Conservation (phyloP, 2,329 filamentous ascomycete species). For the Diaporthe capsici region DNA sequence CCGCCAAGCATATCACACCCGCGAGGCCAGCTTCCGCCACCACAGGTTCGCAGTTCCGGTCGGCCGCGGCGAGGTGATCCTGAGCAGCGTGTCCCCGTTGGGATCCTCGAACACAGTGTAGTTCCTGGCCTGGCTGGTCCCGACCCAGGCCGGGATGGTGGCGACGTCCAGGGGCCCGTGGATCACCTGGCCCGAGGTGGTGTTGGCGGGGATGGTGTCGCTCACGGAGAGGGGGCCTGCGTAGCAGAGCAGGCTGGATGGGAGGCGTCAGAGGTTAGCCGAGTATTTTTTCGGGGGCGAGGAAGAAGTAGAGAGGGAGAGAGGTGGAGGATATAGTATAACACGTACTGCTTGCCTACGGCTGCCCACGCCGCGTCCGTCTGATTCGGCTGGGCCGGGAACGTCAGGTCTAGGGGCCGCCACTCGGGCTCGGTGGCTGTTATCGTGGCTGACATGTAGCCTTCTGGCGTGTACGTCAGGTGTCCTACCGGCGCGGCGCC, state of each 20-base stretch:
- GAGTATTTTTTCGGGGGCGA: neutral
- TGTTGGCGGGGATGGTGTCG: constrained; percentile 43
- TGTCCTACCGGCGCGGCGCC: constrained; percentile 45
- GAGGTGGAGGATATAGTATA: constrained; percentile 40
- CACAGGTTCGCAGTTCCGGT: constrained; percentile 19
- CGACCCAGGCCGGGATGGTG: constrained; percentile 48
- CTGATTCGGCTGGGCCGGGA: constrained; percentile 44
- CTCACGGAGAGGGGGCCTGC: constrained; percentile 46
- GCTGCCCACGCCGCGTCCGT: constrained; percentile 48
- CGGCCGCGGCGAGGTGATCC: constrained; percentile 27
- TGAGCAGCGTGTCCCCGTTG: constrained; percentile 18
- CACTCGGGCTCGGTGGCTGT: constrained; percentile 47
- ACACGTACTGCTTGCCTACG: constrained; percentile 43
- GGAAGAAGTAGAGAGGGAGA: neutral
- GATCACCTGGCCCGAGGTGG: constrained; percentile 45
- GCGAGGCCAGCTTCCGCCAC: constrained; percentile 12
- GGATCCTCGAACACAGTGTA: constrained; percentile 43
- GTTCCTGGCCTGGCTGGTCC: constrained; percentile 43
- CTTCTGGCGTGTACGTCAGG: constrained; percentile 46
- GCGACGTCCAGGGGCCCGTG: constrained; percentile 48
- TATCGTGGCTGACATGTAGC: constrained; percentile 49
- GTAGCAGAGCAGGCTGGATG: constrained; percentile 42
- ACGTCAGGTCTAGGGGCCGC: constrained; percentile 46
- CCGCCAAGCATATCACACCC: neutral
- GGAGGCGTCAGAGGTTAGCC: neutral